Base-by-base conservation (phyloP, 371 early-diverging fungal genomes). In the Circinella umbellata region DNA sequence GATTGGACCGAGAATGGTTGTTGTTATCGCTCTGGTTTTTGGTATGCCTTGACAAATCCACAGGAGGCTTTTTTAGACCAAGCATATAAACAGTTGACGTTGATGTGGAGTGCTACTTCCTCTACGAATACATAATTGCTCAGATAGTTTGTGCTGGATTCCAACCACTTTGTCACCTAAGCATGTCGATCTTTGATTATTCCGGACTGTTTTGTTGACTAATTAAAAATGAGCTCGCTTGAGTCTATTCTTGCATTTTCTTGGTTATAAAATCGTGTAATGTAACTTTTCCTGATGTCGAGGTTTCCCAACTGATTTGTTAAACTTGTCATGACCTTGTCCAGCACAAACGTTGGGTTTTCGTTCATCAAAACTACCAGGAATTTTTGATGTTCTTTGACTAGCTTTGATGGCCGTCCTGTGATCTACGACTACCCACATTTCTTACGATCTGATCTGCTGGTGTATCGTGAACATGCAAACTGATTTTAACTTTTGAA, bases 231-330 rank as follows among this genome's bases (percentile, higher is more conserved):
- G 59, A 36, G 74, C 75, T 15, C 73, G 59, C 42, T 73, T 73
- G 13, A 78, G 60, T 54, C 60, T 59, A 10, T 74, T 68, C 34
- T 69, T 72, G 67, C 75, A 77, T 51, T 77, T 66, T 38, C n/a
- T 72, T 66, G 17, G 61, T 77, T 34, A 74, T 60, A 59, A 72
- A 74, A 48, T 72, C 63, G 64, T 74, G 57, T 14, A 72, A 37
- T 46, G 64, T 39, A 47, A 47, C 63, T 66, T 49, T 74, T 71
- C 36, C 34, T 59, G 38, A 75, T 72, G 48, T 71, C 60, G 35
- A 75, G 68, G 54, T 70, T 63, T 10, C 54, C 54, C 68, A 72
- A 78, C 48, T 69, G 71, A 27, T 59, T 35, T 9, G 55, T 72
- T 7, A 72, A 48, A n/a, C 62, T 65, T 62, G 60, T 65, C 74